These are phyloP conservation scores for Amanita fuliginea DNA, from an alignment of 768 basidiomycete genomes.

Conservation along the genomic window DNA sequence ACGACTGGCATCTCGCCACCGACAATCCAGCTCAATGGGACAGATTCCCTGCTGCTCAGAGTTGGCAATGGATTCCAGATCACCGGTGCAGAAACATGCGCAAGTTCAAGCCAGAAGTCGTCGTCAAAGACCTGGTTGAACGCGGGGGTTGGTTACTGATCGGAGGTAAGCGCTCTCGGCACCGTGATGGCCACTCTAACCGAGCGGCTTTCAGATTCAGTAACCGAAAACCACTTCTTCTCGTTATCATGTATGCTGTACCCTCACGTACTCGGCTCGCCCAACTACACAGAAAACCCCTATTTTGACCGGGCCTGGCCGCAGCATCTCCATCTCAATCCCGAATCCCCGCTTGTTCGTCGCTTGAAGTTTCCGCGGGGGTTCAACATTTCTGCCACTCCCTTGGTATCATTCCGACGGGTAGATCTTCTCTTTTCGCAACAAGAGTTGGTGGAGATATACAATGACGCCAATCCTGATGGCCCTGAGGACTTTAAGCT, in stretches of 20 bases:
- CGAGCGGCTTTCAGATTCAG: conserved; percentile 36
- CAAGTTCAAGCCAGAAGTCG: conserved; percentile 26
- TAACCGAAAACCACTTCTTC: conserved; percentile 67
- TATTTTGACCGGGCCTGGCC: conserved; percentile 57
- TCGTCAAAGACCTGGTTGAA: conserved; percentile 50
- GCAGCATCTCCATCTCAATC: conserved; percentile 52
- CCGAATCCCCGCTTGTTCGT: conserved; percentile 36
- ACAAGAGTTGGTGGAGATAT: conserved; percentile 35
- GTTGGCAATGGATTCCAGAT: conserved; percentile 44
- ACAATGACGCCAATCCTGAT: conserved; percentile 23
- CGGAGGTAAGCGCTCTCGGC: conserved; percentile 34
- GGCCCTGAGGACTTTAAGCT: conserved; percentile 23
- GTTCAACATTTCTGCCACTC: conserved; percentile 46
- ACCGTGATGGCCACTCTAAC: neutral
- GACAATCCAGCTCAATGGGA: conserved; percentile 37
- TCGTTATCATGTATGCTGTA: conserved; percentile 56
- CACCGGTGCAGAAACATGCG: conserved; percentile 28
- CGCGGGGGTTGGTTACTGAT: conserved; percentile 62
- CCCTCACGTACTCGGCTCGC: conserved; percentile 57
- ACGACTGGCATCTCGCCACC: conserved; percentile 50
- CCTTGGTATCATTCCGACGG: conserved; percentile 55
- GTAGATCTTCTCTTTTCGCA: conserved; percentile 46
- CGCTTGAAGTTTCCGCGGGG: conserved; percentile 32
- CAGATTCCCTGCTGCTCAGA: conserved; percentile 40
- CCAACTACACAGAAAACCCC: conserved; percentile 41